phyloP scores from a whole-genome alignment of 1,139 yeast genomes.

The Groenewaldozyma sp. region DNA sequence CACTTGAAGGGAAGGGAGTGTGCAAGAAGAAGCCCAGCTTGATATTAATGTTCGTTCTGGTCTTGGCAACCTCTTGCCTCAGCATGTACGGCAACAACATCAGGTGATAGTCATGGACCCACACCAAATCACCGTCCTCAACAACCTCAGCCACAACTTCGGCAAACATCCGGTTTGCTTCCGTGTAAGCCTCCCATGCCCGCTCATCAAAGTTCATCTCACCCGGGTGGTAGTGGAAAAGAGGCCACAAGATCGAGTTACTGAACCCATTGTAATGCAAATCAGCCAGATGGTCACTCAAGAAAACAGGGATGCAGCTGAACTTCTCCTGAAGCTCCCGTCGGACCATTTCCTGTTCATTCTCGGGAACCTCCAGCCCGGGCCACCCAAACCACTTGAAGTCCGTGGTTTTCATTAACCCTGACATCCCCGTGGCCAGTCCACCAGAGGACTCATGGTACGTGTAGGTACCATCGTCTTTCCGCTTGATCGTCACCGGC shows the following conservation, averaged over 20 bases:
- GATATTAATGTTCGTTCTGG: slow-evolving; percentile 44
- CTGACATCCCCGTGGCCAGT: slow-evolving; percentile 89
- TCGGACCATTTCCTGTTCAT: slow-evolving; percentile 61
- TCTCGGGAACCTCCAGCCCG: slow-evolving; percentile 65
- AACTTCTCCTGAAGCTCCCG: slow-evolving; percentile 65
- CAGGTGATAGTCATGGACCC: slow-evolving; percentile 97
- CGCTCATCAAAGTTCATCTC: slow-evolving; percentile 97
- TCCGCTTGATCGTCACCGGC: slow-evolving; percentile 80
- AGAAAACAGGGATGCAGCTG: slow-evolving; percentile 83
- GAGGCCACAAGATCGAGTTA: slow-evolving; percentile 90
- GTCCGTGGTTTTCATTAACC: slow-evolving; percentile 72
- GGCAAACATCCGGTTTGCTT: slow-evolving; percentile 84
- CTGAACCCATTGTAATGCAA: slow-evolving; percentile 94
- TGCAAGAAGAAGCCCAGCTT: slow-evolving; percentile 90
- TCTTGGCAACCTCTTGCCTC: slow-evolving; percentile 48
- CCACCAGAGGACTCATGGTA: slow-evolving; percentile 95
- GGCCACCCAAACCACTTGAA: slow-evolving; percentile 99
- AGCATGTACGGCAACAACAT: slow-evolving; percentile 93
- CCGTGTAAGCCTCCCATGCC: slow-evolving; percentile 97
- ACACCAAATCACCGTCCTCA: slow-evolving; percentile 77
- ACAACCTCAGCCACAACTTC: slow-evolving; percentile 60
- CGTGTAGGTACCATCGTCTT: slow-evolving; percentile 55
- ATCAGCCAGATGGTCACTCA: slow-evolving; percentile 85
- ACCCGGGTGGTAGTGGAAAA: slow-evolving; percentile 98
- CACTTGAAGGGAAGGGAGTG: slow-evolving; percentile 97